Conservation (phyloP, 192 early-diverging fungal species). For the Coemansia aciculifera region DNA sequence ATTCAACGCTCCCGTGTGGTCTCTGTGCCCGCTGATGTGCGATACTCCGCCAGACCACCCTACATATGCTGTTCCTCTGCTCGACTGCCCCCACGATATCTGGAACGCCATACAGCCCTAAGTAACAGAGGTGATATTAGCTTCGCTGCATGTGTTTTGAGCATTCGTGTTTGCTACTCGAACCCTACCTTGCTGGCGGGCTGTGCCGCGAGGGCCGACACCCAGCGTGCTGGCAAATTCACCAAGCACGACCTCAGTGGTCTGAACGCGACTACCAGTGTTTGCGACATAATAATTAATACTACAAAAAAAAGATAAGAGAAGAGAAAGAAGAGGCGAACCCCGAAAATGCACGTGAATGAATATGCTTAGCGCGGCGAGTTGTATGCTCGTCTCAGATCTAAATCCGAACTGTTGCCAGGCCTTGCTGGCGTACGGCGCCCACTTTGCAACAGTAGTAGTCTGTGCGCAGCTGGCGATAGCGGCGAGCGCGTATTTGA, state of each 20-base stretch:
- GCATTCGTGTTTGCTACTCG: not conserved
- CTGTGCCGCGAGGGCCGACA: constrained; percentile 66
- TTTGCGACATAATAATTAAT: constrained; percentile 56
- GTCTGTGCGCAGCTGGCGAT: constrained; percentile 41
- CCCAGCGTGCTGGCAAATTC: constrained; percentile 75
- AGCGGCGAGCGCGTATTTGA: constrained; percentile 4
- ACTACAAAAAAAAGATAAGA: not conserved
- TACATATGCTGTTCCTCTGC: constrained; percentile 18
- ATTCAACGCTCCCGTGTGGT: constrained; percentile 13
- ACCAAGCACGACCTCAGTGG: constrained; percentile 70
- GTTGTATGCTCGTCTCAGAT: constrained; percentile 28
- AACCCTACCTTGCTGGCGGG: constrained; percentile 59
- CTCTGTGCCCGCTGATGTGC: constrained; percentile 12
- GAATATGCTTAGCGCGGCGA: constrained; percentile 27
- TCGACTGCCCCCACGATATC: constrained; percentile 21
- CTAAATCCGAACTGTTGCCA: not conserved
- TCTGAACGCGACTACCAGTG: constrained; percentile 62
- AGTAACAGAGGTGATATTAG: not conserved
- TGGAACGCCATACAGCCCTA: constrained; percentile 47
- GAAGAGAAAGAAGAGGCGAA: not conserved
- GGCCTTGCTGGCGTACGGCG: not conserved
- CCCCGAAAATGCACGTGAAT: constrained; percentile 1
- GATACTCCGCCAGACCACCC: constrained; percentile 49
- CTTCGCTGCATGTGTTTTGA: not conserved
- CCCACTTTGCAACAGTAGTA: constrained; percentile 14